Conservation (phyloP, 805 yeast genomes). For the Schwanniomyces occidentalis region DNA sequence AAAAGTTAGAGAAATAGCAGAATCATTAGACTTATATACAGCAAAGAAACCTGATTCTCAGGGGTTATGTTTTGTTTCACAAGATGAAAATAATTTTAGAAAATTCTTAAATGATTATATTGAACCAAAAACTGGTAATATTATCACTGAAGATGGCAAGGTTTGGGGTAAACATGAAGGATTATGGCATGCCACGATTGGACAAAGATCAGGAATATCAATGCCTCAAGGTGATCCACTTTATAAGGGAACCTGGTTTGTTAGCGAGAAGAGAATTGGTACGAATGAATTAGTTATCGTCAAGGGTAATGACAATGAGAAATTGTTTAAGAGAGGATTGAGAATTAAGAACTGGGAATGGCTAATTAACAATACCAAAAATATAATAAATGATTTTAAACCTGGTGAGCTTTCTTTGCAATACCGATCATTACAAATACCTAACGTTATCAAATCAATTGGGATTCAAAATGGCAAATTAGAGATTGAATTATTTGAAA, state of each 20-base stretch:
- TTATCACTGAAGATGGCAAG: conserved; percentile 72
- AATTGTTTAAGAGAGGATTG: conserved; percentile 49
- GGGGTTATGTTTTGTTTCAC: conserved; percentile 89
- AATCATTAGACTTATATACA: conserved; percentile 50
- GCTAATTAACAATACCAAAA: conserved; percentile 26
- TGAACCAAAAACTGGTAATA: conserved; percentile 70
- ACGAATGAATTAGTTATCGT: conserved; percentile 80
- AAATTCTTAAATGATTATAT: conserved; percentile 76
- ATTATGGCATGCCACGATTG: conserved; percentile 92
- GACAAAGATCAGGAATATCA: conserved; percentile 76
- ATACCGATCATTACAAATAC: conserved; percentile 70
- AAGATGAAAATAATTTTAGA: conserved; percentile 59
- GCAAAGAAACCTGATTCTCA: conserved; percentile 90
- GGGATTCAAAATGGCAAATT: conserved; percentile 18
- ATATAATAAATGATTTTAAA: conserved; percentile 6
- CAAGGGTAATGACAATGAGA: conserved; percentile 60
- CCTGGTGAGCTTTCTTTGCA: conserved; percentile 49
- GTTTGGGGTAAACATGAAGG: conserved; percentile 85
- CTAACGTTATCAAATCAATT: conserved; percentile 37
- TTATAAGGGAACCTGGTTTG: conserved; percentile 82
- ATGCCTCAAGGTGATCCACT: conserved; percentile 88
- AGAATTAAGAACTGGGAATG: conserved; percentile 50
- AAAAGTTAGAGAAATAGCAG: conserved; percentile 68
- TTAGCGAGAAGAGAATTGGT: conserved; percentile 63
- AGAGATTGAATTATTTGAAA: conserved; percentile 40